Evolutionary conservation across 2,329 filamentous ascomycete species (phyloP).

Genomic region (Atkinsonella hypoxylon): DNA sequence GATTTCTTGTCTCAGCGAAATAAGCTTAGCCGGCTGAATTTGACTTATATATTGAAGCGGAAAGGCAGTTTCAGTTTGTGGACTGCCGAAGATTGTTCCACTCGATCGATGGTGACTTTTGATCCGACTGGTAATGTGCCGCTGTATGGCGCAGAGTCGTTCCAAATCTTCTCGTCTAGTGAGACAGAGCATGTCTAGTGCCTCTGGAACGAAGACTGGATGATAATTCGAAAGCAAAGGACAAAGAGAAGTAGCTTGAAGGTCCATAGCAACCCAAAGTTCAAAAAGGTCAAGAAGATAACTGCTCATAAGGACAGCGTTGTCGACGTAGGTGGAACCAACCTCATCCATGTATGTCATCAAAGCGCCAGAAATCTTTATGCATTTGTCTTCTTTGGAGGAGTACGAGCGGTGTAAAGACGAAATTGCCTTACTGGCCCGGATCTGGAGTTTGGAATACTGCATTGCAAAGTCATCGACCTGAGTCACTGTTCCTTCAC

Average conservation of each 20-base stretch:
- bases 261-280: slow-evolving; percentile 10
- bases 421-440: background rate
- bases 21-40: background rate
- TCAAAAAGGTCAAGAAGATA: slow-evolving; percentile 9
- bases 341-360: background rate
- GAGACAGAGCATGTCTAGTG: slow-evolving; percentile 3
- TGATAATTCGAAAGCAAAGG: slow-evolving; percentile 3
- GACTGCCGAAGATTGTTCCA: background rate
- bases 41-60: background rate
- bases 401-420: background rate
- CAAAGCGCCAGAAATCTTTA: background rate
- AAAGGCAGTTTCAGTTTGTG: background rate
- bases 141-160: slow-evolving; percentile 1
- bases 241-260: slow-evolving; percentile 2
- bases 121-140: slow-evolving; percentile 2
- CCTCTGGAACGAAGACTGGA: slow-evolving; percentile 2
- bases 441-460: slow-evolving; percentile 1
- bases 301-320: slow-evolving; percentile 1
- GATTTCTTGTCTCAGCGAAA: background rate
- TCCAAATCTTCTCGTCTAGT: background rate
- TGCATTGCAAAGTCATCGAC: background rate
- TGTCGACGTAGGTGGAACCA: background rate
- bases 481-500: background rate
- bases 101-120: background rate
- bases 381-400: background rate